phyloP scores from a whole-genome alignment of 129 eudicot genomes.

The Lactuca saligna region DNA sequence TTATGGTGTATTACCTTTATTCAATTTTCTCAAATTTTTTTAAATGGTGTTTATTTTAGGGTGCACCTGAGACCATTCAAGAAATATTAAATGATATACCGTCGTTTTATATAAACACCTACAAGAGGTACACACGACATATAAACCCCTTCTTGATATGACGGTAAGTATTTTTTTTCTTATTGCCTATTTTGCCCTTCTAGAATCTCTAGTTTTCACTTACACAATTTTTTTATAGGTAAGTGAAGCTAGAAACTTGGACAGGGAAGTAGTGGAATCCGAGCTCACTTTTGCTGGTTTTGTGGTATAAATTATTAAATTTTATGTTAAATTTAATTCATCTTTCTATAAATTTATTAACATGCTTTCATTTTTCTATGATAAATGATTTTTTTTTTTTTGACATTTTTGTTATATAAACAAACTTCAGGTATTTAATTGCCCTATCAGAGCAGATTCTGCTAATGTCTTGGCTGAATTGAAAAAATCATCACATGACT shows the following conservation, averaged over 20 bases:
- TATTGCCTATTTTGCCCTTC: no score
- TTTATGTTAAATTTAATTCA: neutral
- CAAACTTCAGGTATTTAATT: conserved; percentile 9
- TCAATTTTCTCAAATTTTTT: no score
- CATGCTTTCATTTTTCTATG: neutral
- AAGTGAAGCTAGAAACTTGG: conserved; percentile 91
- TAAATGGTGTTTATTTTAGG: conserved; percentile 43
- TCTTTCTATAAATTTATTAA: neutral
- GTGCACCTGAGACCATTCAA: conserved; percentile 98
- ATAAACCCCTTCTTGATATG: conserved; percentile 89
- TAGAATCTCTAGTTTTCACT: neutral
- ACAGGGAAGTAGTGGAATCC: conserved; percentile 77
- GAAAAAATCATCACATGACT: no score
- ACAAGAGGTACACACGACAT: conserved; percentile 93
- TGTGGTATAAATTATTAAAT: conserved; percentile 52
- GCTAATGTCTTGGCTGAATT: no score
- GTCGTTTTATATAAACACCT: conserved; percentile 62
- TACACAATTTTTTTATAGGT: conserved; percentile 44
- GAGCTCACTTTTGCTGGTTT: conserved; percentile 91
- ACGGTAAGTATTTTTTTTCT: conserved; percentile 49
- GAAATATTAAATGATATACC: conserved; percentile 73
- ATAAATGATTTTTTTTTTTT: neutral
- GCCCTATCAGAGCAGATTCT: no score
- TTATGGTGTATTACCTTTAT: neutral
- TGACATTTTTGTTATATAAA: conserved; percentile 7